Base-by-base conservation (phyloP, 1,284 basidiomycete species). In the Porogramme epimiltina region DNA sequence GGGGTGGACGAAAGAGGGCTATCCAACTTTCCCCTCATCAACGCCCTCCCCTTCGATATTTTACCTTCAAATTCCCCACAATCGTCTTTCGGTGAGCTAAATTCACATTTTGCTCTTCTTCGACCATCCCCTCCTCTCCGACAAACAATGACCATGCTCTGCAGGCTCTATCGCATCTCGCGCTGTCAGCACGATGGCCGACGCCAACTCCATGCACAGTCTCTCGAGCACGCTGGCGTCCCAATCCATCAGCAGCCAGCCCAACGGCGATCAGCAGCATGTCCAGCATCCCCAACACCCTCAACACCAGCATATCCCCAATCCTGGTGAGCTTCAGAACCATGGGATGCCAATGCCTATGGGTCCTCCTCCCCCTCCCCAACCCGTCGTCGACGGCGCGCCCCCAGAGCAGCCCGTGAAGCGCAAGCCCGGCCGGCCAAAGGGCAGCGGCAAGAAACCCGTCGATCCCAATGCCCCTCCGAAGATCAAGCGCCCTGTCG, bases 381-480 rank as follows among this genome's bases (percentile, higher is more conserved):
- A 51, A 2, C 50, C 47, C n/a, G 45, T 40, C 28, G 55, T 54
- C 48, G 59, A 62, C 22, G 56, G 49, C 26, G 51, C 51, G 26
- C 59, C 52, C 31, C 52, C 61, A 11, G 64, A 67, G 24, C 55
- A 60, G 15, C 70, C 72, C 4, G 60, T 66, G n/a, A 73, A 73
- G 55, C 70, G 73, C 31, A 66, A 65, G 3, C 73, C 72, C 8
- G 73, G 73, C 5, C 71, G 79, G 31, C 79, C 79, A 15, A 80
- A 80, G 55, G 80, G 79, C 34, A 81, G 78, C 49, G 78, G 76
- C 31, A 81, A 82, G 66, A 82, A 82, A 50, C 69, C 69, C 13
- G 55, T 72, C 8, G 72, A 73, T 41, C 68, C 72, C 1, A 71
- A 72, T 47, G 68, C 62, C 28, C 68, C 65, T 48, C 65, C 75